Conservation (phyloP, 768 basidiomycete genomes). For the Podaxis sp. region DNA sequence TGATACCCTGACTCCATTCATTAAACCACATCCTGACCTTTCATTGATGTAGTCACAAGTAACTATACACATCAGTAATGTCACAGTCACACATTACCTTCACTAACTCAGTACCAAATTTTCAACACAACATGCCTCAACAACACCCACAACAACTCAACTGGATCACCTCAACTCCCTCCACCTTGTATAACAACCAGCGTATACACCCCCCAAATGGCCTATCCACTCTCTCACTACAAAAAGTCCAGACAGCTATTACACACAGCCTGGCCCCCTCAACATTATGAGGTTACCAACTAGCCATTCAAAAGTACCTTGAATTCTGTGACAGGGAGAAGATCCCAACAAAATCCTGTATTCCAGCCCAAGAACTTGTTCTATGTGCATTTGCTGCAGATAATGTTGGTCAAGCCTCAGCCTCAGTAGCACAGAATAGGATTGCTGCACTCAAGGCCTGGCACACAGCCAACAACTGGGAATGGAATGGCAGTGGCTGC, state of each 20-base stretch:
- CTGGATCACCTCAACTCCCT: no score
- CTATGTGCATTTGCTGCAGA: not conserved
- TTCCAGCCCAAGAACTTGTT: not conserved
- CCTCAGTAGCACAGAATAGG: not conserved
- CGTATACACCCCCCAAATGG: no score
- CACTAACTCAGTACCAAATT: no score
- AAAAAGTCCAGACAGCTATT: not conserved
- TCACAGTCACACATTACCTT: no score
- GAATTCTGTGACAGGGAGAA: conserved; percentile 29
- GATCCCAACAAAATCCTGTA: not conserved
- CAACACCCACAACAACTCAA: no score
- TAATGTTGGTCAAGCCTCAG: not conserved
- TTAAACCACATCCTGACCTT: no score
- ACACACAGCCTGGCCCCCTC: conserved; percentile 2
- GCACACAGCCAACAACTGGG: not conserved
- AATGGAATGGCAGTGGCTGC: not conserved
- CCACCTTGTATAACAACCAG: no score
- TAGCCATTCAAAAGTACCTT: conserved; percentile 28
- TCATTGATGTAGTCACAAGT: no score
- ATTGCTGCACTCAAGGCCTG: not conserved
- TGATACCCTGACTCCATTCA: no score
- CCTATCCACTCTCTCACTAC: no score
- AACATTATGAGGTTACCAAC: conserved; percentile 21
- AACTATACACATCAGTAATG: no score
- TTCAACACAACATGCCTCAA: no score